Evolutionary conservation across 805 yeast genomes (phyloP), one percentile per base, ranked within the genome.

Genomic region (Ogataea methylovora): DNA sequence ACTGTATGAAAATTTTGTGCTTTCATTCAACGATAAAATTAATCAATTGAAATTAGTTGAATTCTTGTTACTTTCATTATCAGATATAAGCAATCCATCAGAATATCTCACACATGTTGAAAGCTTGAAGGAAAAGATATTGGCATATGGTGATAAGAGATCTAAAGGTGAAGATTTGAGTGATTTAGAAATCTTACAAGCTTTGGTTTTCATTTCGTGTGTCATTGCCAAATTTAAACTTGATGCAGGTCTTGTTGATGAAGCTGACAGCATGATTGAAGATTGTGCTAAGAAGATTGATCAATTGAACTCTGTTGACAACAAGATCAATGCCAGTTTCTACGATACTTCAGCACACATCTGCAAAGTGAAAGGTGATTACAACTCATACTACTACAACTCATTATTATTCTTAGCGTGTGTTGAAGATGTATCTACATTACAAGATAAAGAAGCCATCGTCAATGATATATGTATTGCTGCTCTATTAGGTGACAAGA

Each of bases 401-500:
- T 79, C 87, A 15, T 67, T 92, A 54, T 63, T 90, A 40, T 90
- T 79, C 55, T 67, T 92, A 42, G 88, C 95, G 5, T 81, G 94
- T 32, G 65, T 85, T 34, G 70, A 63, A 16, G 54, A 71, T 33
- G 44, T 70, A 16, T 59, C 59, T 18, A 64, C 63, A 36, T 57
- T 79, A 33, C 38, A 41, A 13, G 53, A 56, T 14, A 63, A 59
- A 23, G 60, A 57, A 29, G 40, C 45, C 34, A 55, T 65, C 36
- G 84, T 85, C 2, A 76, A 78, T 49, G 94, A 90, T 45, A 72
- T 90, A 45, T 72, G 90, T 39, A 68, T 86, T 30, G 79, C 95
- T 22, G 97, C 97, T 0, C 64, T 92, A 39, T 68, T 90, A 47
- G 97, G 97, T 32, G 95, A 87, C 52, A 79, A 75, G 50, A 84